Percentiles rank a stretch among this genome's conserved stretches.
These are phyloP conservation scores for Penicillium sp. DNA, from an alignment of 2,329 filamentous ascomycete genomes.

Conservation along the genomic window DNA sequence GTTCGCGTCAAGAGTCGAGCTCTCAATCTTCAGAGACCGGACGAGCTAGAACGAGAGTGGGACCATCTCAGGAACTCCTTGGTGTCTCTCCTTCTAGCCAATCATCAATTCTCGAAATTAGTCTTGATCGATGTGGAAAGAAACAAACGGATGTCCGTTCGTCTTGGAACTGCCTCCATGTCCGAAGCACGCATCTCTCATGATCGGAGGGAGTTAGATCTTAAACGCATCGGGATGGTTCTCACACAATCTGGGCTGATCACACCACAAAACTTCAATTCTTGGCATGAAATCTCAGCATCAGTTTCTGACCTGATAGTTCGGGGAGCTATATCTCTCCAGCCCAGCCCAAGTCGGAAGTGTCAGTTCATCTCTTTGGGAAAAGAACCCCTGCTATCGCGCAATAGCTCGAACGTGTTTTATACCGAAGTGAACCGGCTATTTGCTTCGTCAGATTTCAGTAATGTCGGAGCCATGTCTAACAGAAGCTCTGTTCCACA, in stretches of 20 bases:
- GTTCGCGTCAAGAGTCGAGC: conserved; percentile 81
- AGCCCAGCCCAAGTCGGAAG: conserved; percentile 67
- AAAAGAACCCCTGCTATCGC: conserved; percentile 60
- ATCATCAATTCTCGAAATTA: conserved; percentile 57
- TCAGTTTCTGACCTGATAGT: conserved; percentile 61
- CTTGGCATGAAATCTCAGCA: conserved; percentile 71
- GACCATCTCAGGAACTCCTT: conserved; percentile 58
- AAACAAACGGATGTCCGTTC: conserved; percentile 37
- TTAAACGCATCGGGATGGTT: conserved; percentile 48
- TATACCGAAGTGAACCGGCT: conserved; percentile 76
- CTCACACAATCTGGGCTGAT: conserved; percentile 66
- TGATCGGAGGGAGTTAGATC: conserved; percentile 17
- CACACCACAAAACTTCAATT: conserved; percentile 48
- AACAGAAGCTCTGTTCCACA: background rate
- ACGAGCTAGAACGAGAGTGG: conserved; percentile 63
- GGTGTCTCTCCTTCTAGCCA: conserved; percentile 67
- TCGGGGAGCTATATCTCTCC: conserved; percentile 67
- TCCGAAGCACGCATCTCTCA: background rate
- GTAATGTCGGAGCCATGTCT: conserved; percentile 51
- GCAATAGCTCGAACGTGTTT: conserved; percentile 60
- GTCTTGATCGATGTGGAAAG: conserved; percentile 55
- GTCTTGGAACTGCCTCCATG: background rate
- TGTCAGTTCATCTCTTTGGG: conserved; percentile 81
- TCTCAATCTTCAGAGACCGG: conserved; percentile 49
- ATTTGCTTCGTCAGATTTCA: conserved; percentile 76